Evolutionary conservation across 2,329 filamentous ascomycete species (phyloP), one percentile per base, ranked within the genome.

Genomic region (Tolypocladium endophyticum): DNA sequence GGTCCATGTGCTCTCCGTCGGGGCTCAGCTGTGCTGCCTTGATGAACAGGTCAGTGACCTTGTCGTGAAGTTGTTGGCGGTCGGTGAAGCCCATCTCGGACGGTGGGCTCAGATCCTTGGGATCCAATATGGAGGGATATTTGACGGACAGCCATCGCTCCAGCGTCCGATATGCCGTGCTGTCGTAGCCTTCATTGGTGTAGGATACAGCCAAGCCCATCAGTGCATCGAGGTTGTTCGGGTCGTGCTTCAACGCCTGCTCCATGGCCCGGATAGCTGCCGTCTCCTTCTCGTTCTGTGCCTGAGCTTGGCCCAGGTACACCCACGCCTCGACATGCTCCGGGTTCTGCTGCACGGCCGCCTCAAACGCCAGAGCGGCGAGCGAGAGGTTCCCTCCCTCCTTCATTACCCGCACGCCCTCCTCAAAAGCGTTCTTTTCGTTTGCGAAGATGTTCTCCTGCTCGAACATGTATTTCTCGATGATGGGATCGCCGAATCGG

Each of bases 151-250:
- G 82, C 94, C 94, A 99, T 64, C 93, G 89, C 77, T 99, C 94
- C 18, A 99, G 82, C 12, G 93, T 97, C 59, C 93, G 87, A 79
- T 97, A 99, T 55, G 94, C 93, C 25, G 92, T 96, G 70, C 89
- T 93, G 75, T 99, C 94, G 76, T 97, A 99, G 63, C 93, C 94
- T 77, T 99, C 94, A 76, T 99, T 99, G 55, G 94, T 99, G 75
- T 99, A 99, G 6, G 90, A 96, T 25, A 99, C 93, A 18, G 93
- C 92, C 58, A 99, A 79, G 1, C 91, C 92, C 93, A 99, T 97
- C 54, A 99, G 81, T 0, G 92, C 93, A 61, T 90, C 85, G 25
- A 95, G 82, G 70, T 96, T 97, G 68, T 86, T 87, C 0, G 92
- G 87, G 68, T 97, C 92, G 35, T 94, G 80, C 73, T 92, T 93